These are phyloP conservation scores for Kwoniella europaea DNA, from an alignment of 768 basidiomycete species.

Conservation along the genomic window DNA sequence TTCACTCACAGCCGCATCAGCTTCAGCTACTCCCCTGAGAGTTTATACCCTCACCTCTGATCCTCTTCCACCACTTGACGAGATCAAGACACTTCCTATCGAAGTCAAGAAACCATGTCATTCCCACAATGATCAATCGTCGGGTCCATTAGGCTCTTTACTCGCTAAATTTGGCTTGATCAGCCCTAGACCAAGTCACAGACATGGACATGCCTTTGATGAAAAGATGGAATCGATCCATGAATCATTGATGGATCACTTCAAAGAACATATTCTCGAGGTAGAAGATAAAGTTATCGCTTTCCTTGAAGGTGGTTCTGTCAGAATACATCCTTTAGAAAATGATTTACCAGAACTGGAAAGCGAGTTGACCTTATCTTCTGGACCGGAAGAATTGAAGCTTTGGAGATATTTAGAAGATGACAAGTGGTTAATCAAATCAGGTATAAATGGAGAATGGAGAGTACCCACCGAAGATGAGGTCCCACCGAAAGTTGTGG, in stretches of 20 bases:
- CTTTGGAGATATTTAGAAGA: constrained; percentile 15
- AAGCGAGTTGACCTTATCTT: neutral
- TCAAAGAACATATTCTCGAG: constrained; percentile 5
- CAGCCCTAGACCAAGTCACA: neutral
- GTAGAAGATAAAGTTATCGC: constrained; percentile 6
- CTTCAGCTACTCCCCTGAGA: constrained; percentile 24
- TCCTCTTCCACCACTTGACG: constrained; percentile 4
- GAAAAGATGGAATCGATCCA: constrained; percentile 15
- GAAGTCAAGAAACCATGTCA: constrained; percentile 6
- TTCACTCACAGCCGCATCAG: constrained; percentile 18
- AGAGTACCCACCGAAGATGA: constrained; percentile 12
- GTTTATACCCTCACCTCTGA: constrained; percentile 24
- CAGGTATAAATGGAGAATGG: constrained; percentile 17
- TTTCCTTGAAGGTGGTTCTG: constrained; percentile 12
- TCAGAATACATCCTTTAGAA: constrained; percentile 6
- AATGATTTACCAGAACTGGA: neutral
- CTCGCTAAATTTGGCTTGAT: constrained; percentile 18
- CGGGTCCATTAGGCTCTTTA: constrained; percentile 13
- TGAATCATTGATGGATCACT: constrained; percentile 5
- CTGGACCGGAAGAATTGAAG: constrained; percentile 9
- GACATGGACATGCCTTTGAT: neutral
- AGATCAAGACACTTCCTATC: constrained; percentile 4
- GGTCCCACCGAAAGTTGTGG: constrained; percentile 4
- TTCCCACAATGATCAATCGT: neutral
- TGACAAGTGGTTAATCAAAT: constrained; percentile 18